A percentile compares a stretch with the other conserved stretches of the same genome.
phyloP scores from a whole-genome alignment of 129 eudicot genomes.

The Centella asiatica region DNA sequence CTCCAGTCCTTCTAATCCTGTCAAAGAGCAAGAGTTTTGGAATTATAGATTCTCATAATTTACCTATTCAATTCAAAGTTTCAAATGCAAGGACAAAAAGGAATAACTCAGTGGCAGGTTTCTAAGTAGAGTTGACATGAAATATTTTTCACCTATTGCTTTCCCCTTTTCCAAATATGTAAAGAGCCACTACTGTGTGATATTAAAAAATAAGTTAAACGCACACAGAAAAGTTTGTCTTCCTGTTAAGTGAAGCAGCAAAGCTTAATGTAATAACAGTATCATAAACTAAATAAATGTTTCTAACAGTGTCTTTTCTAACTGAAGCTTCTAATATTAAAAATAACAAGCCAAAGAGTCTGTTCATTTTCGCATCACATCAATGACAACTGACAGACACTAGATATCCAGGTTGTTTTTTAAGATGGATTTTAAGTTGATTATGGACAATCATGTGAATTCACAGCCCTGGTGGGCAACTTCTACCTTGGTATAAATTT shows the following conservation, averaged over 20 bases:
- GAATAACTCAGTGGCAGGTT: too few relatives aligned
- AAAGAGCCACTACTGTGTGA: too few relatives aligned
- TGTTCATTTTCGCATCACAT: neutral
- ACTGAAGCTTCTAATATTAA: neutral
- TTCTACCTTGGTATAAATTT: neutral
- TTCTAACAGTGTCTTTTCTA: neutral
- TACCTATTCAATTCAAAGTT: neutral
- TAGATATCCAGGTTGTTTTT: neutral
- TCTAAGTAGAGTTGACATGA: too few relatives aligned
- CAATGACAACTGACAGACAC: neutral
- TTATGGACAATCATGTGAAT: neutral
- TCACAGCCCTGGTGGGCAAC: neutral
- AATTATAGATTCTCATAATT: too few relatives aligned
- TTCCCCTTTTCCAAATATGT: too few relatives aligned
- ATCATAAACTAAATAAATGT: neutral
- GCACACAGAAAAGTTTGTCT: neutral
- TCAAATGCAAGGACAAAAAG: too few relatives aligned
- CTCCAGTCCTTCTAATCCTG: conserved; percentile 92
- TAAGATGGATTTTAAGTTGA: neutral
- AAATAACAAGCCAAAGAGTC: neutral
- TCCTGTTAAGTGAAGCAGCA: neutral
- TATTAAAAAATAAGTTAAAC: too few relatives aligned
- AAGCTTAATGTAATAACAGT: too few relatives aligned
- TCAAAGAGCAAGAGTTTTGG: neutral
- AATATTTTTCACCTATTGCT: too few relatives aligned